These are phyloP conservation scores for Eucalyptus microcorys DNA, from an alignment of 345 rosid genomes.

Conservation along the genomic window DNA sequence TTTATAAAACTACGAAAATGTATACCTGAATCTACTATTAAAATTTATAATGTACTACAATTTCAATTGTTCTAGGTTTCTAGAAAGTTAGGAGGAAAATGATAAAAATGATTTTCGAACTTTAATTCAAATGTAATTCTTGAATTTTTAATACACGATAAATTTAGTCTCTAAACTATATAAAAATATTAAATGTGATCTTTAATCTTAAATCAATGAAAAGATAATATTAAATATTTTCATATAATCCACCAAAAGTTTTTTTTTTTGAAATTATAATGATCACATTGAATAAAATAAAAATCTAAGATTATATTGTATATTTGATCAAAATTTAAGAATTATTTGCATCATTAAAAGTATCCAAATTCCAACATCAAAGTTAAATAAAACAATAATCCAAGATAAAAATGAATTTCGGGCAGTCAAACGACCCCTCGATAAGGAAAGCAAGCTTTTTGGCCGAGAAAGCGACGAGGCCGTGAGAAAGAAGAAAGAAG, in stretches of 20 bases:
- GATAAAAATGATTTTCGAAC: neutral
- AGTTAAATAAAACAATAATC: neutral
- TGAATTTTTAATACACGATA: rapidly evolving
- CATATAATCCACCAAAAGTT: rapidly evolving
- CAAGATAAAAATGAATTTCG: neutral
- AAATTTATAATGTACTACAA: neutral
- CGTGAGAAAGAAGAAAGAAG: neutral
- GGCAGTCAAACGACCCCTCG: neutral
- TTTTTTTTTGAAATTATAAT: no score
- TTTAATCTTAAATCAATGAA: no score
- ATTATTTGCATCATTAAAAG: neutral
- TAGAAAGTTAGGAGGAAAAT: neutral
- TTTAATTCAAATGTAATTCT: no score
- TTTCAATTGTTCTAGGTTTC: neutral
- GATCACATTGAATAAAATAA: no score
- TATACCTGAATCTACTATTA: neutral
- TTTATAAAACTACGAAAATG: neutral
- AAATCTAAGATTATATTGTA: no score
- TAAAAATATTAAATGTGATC: no score
- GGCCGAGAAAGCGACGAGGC: neutral
- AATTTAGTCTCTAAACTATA: rapidly evolving
- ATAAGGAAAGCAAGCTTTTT: neutral
- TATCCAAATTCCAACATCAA: neutral
- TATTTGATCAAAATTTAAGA: rapidly evolving
- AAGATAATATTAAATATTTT: no score